A percentile compares a stretch with the other conserved stretches of the same genome.
Conservation (phyloP, 257 asterid species). For the Knoxia roxburghii region DNA sequence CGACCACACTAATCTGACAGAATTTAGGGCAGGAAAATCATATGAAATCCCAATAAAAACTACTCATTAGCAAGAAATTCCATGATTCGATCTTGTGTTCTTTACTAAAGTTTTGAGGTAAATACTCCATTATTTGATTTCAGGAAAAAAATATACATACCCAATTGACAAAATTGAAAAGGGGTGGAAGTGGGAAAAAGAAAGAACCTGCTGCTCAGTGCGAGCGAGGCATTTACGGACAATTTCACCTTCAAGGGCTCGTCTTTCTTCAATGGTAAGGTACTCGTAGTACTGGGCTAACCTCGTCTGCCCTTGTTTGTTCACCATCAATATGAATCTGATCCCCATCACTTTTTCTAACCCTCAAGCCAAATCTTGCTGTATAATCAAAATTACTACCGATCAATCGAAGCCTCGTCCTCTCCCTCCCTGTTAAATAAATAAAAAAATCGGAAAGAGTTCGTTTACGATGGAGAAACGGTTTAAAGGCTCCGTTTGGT, state of each 20-base stretch:
- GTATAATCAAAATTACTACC: neutral
- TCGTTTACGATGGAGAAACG: neutral
- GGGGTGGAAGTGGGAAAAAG: neutral
- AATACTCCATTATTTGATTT: neutral
- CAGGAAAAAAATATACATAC: too few species aligned
- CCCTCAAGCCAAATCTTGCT: neutral
- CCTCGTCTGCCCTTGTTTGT: conserved; percentile 98
- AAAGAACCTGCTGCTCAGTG: conserved; percentile 68
- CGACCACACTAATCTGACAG: neutral
- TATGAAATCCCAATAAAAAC: neutral
- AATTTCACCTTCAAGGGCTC: conserved; percentile 98
- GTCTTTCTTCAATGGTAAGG: conserved; percentile 85
- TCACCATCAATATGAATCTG: conserved; percentile 92
- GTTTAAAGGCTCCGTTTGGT: neutral
- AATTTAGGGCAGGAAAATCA: neutral
- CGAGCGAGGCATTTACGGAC: conserved; percentile 98
- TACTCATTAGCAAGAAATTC: neutral
- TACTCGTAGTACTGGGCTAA: conserved; percentile 93
- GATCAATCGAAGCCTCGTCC: neutral
- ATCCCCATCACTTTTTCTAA: conserved; percentile 52
- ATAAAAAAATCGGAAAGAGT: too few species aligned
- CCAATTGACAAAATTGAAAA: neutral
- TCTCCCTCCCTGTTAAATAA: neutral
- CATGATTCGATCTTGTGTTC: neutral
- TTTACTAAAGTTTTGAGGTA: too few species aligned